Base-by-base conservation (phyloP, 352 stramenopile genomes). In the Globisporangium cederbergense region DNA sequence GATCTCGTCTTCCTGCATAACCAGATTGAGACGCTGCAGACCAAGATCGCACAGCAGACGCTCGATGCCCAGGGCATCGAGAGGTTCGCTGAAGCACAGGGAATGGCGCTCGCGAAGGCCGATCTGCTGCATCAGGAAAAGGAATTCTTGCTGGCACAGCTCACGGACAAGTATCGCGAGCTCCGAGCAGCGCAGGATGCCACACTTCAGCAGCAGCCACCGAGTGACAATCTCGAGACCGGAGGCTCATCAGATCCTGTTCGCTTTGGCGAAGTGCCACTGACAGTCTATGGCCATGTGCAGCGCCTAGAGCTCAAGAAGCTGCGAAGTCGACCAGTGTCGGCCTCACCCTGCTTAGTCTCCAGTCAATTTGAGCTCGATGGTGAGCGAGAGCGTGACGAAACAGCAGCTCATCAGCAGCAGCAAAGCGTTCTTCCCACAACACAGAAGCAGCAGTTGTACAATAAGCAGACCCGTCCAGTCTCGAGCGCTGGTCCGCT, bases 111-210 rank as follows among this genome's bases (percentile, higher is more conserved):
- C 1, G 68, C 77, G 5, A 75, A 72, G 47, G 64, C 66, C 0
- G 68, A 85, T 25, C 65, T 90, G 49, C 60, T 75, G 30, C 64
- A 83, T 18, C 70, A 80, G 2, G 81, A 90, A 60, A 89, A 88
- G 9, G 76, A 87, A n/a, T 71, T 78, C 8, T 40, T 90, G 43
- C 61, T 90, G 16, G 70, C 67, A 2, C 78, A 86, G 34, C 67
- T 90, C 18, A 88, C 73, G 0, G 68, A 72, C 2, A 75, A 78
- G 8, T 84, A 81, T 59, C 78, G 74, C 5, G 62, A 77, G 9
- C 55, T 90, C 2, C 67, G 70, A 14, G 49, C 52, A 4, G 59
- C 60, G 10, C 59, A 76, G 40, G 53, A 65, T 20, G 64, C 68
- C 25, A 28, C 25, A 28, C 25, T 28, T 14, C 65, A 40, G 22